Evolutionary conservation across 305 asterid genomes (phyloP).

Genomic region (Solanum hybrid): DNA sequence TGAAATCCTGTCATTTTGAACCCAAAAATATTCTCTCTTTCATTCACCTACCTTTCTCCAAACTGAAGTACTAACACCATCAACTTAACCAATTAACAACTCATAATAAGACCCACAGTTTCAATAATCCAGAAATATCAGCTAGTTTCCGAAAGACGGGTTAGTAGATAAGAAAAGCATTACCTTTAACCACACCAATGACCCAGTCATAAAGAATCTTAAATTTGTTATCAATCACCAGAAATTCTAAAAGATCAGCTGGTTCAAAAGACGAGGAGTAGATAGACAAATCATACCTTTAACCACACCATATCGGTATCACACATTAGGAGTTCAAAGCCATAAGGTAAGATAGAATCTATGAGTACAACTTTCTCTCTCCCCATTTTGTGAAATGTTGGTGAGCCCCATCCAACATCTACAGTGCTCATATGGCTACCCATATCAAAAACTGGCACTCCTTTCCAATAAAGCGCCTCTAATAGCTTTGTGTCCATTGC

Average conservation of each 20-base stretch:
- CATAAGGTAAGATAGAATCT: conserved; percentile 73
- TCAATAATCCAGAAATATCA: neutral
- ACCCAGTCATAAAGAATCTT: neutral
- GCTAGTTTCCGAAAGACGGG: neutral
- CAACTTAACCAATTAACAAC: neutral
- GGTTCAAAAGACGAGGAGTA: conserved; percentile 4
- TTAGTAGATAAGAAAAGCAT: conserved; percentile 11
- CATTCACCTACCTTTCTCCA: neutral
- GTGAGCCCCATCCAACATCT: conserved; percentile 97
- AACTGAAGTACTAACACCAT: neutral
- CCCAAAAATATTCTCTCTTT: neutral
- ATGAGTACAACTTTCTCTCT: conserved; percentile 86
- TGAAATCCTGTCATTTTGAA: neutral
- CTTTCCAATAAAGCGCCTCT: conserved; percentile 96
- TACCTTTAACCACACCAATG: conserved; percentile 90
- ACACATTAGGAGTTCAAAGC: conserved; percentile 90
- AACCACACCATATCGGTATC: conserved; percentile 99
- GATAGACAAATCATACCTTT: conserved; percentile 48
- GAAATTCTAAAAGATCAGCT: neutral
- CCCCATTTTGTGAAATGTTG: conserved; percentile 94
- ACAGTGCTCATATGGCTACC: conserved; percentile 92
- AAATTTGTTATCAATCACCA: neutral
- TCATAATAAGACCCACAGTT: neutral
- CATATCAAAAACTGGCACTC: conserved; percentile 95
- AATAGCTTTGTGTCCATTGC: conserved; percentile 93